Evolutionary conservation across 2,329 filamentous ascomycete species (phyloP).

Genomic region (Thelonectria rubi): DNA sequence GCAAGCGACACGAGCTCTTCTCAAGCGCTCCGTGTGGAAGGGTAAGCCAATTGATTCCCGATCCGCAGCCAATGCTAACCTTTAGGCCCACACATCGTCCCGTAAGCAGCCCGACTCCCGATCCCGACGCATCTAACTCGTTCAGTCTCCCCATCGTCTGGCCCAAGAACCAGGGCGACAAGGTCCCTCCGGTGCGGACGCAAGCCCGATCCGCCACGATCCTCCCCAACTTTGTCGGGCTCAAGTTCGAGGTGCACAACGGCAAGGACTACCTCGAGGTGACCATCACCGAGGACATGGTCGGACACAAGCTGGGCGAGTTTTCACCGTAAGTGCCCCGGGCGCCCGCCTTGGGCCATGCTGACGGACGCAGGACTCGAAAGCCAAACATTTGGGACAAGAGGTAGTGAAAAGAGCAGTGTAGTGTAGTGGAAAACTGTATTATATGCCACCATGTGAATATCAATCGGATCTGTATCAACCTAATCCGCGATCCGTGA

Average conservation of each 20-base stretch:
- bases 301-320: conserved; percentile 93
- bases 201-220: conserved; percentile 90
- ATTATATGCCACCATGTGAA: conserved; percentile 33
- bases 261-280: conserved; percentile 88
- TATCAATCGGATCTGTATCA: conserved; percentile 16
- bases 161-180: conserved; percentile 67
- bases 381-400: conserved; percentile 66
- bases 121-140: conserved; percentile 35
- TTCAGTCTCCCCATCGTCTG: conserved; percentile 68
- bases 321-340: conserved; percentile 74
- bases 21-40: conserved; percentile 88
- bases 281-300: conserved; percentile 92
- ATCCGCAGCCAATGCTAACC: conserved; percentile 33
- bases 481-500: conserved; percentile 23
- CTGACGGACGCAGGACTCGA: conserved; percentile 56
- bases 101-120: conserved; percentile 51
- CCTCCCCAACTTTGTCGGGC: conserved; percentile 88
- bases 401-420: conserved; percentile 39
- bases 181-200: conserved; percentile 79
- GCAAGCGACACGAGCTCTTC: conserved; percentile 73
- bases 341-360: neutral
- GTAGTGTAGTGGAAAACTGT: conserved; percentile 43
- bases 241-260: conserved; percentile 91
- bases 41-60: conserved; percentile 57
- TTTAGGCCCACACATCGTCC: conserved; percentile 62